These are phyloP conservation scores for Samsoniella hepiali DNA, from an alignment of 2,329 filamentous ascomycete genomes.

Conservation along the genomic window DNA sequence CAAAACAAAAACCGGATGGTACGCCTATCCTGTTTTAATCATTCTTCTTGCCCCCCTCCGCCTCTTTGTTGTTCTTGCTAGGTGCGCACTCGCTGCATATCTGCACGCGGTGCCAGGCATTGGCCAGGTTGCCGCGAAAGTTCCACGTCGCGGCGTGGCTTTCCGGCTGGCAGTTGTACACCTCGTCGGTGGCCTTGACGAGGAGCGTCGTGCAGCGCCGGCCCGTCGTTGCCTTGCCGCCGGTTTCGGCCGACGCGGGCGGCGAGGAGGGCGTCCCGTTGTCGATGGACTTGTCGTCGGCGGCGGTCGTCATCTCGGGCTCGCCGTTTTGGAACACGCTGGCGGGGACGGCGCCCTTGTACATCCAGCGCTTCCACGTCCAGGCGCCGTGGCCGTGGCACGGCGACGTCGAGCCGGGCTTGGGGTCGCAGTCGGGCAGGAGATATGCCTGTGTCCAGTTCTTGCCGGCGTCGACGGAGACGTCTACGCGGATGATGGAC, in stretches of 20 bases:
- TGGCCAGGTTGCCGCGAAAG: constrained; percentile 61
- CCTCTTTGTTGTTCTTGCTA: neutral
- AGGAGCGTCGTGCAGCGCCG: constrained; percentile 49
- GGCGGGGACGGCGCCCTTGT: constrained; percentile 44
- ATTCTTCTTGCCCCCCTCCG: neutral
- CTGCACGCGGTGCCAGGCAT: constrained; percentile 61
- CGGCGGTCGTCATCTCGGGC: constrained; percentile 5
- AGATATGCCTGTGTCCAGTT: constrained; percentile 63
- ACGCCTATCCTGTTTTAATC: neutral
- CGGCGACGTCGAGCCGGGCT: constrained; percentile 26
- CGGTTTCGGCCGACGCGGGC: neutral
- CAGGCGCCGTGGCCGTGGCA: constrained; percentile 49
- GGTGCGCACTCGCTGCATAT: constrained; percentile 34
- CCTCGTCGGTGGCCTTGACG: constrained; percentile 64
- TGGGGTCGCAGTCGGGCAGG: constrained; percentile 44
- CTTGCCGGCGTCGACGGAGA: constrained; percentile 60
- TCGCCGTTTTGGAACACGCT: constrained; percentile 25
- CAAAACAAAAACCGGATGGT: neutral
- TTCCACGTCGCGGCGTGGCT: constrained; percentile 60
- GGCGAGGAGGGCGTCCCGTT: neutral
- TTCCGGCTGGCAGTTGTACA: constrained; percentile 65
- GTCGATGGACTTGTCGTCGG: constrained; percentile 14
- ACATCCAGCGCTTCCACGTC: constrained; percentile 65
- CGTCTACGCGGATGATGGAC: constrained; percentile 63
- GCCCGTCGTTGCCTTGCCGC: constrained; percentile 19